Conservation (phyloP, 2,329 filamentous ascomycete genomes). For the Teratosphaeria destructans region DNA sequence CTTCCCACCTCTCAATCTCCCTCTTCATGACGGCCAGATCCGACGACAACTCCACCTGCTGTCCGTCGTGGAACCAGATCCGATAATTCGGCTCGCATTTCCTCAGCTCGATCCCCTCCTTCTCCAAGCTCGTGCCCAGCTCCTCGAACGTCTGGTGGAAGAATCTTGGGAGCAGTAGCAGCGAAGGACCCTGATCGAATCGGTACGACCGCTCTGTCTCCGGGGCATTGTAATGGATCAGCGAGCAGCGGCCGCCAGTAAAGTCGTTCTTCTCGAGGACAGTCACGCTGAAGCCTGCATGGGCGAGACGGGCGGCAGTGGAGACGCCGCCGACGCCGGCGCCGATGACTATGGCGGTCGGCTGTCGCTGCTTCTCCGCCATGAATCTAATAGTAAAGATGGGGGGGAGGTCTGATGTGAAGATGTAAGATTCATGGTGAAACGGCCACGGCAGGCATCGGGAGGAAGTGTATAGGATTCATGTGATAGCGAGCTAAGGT, state of each 20-base stretch:
- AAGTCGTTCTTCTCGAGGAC: conserved; percentile 69
- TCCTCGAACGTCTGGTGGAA: conserved; percentile 61
- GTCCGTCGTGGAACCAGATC: conserved; percentile 61
- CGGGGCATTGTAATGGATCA: conserved; percentile 34
- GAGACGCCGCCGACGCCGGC: conserved; percentile 62
- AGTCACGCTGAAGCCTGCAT: conserved; percentile 60
- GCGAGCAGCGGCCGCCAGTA: conserved; percentile 59
- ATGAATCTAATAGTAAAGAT: not conserved
- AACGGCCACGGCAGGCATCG: not conserved
- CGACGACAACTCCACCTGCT: conserved; percentile 53
- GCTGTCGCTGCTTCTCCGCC: conserved; percentile 15
- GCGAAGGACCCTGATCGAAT: conserved; percentile 68
- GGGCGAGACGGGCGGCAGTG: conserved; percentile 58
- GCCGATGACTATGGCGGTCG: conserved; percentile 46
- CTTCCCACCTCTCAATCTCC: conserved; percentile 64
- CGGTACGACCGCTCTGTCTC: conserved; percentile 33
- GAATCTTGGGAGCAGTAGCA: conserved; percentile 59
- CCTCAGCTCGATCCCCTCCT: conserved; percentile 55
- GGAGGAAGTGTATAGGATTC: not conserved
- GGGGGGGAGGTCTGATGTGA: not conserved
- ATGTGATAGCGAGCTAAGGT: not conserved
- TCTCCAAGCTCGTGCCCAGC: conserved; percentile 54
- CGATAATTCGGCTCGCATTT: conserved; percentile 70
- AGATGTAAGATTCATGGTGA: not conserved
- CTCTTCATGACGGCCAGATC: conserved; percentile 60